Conservation (phyloP, 352 stramenopile species). For the Blastocystis sp. region DNA sequence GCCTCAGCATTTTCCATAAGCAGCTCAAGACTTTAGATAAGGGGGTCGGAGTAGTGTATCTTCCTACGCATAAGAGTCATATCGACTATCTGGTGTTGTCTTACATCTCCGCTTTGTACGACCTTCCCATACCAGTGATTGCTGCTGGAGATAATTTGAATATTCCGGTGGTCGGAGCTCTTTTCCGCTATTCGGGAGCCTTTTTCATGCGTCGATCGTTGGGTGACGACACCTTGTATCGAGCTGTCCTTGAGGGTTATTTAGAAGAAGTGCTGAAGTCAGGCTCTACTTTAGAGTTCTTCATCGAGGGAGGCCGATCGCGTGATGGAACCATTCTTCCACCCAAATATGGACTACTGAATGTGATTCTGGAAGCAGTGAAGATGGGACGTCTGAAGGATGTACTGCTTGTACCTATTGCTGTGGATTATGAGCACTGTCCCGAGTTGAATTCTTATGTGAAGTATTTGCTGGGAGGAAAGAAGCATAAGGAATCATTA, state of each 20-base stretch:
- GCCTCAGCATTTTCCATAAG: conserved; percentile 64
- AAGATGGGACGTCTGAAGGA: conserved; percentile 64
- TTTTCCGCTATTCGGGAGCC: conserved; percentile 75
- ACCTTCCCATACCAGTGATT: conserved; percentile 74
- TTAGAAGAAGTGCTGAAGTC: conserved; percentile 74
- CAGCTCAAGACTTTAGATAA: conserved; percentile 67
- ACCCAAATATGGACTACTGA: conserved; percentile 66
- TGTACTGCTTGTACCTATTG: conserved; percentile 75
- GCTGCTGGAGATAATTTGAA: conserved; percentile 79
- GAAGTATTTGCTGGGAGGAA: conserved; percentile 75
- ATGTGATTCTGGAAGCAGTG: conserved; percentile 64
- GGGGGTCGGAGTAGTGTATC: conserved; percentile 73
- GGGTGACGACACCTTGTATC: conserved; percentile 56
- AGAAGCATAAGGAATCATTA: conserved; percentile 76
- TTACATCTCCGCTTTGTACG: conserved; percentile 79
- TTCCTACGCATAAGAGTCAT: conserved; percentile 78
- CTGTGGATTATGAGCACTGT: conserved; percentile 79
- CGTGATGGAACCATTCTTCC: conserved; percentile 68
- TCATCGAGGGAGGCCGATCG: conserved; percentile 77
- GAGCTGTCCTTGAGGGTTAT: conserved; percentile 71
- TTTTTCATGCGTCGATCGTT: conserved; percentile 77
- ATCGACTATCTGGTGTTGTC: conserved; percentile 82
- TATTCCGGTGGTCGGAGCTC: conserved; percentile 72
- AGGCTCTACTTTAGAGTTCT: conserved; percentile 77
- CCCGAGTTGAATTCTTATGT: conserved; percentile 78